Percentiles rank a stretch among this genome's conserved stretches.
Conservation (phyloP, 1,139 yeast genomes). For the Debaryomycetaceae sp. region DNA sequence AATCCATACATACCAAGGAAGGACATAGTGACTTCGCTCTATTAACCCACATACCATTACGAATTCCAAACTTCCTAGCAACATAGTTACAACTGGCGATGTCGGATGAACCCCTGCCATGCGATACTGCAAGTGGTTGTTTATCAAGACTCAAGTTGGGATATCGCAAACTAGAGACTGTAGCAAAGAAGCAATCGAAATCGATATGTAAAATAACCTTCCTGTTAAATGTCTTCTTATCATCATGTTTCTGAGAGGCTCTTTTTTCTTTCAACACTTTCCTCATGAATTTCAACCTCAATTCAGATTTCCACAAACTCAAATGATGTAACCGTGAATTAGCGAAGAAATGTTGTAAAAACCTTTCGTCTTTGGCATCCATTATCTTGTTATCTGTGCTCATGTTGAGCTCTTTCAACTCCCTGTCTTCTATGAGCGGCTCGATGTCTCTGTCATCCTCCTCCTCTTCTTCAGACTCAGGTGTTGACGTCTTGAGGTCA, state of each 20-base stretch:
- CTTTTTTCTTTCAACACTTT: conserved; percentile 24
- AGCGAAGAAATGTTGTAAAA: conserved; percentile 66
- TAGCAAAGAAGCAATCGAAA: conserved; percentile 91
- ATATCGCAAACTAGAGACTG: conserved; percentile 65
- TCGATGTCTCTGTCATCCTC: conserved; percentile 2
- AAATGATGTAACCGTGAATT: conserved; percentile 85
- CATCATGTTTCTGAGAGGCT: conserved; percentile 1
- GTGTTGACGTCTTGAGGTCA: conserved; percentile 5
- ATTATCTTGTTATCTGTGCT: conserved; percentile 12
- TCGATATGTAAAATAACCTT: conserved; percentile 71
- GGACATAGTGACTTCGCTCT: conserved; percentile 67
- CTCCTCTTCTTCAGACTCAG: conserved; percentile 2
- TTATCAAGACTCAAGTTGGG: conserved; percentile 54
- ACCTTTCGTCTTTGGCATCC: conserved; percentile 78
- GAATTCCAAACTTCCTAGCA: conserved; percentile 71
- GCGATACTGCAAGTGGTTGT: conserved; percentile 80
- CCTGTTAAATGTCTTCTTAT: conserved; percentile 1
- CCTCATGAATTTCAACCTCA: conserved; percentile 57
- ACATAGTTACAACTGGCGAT: conserved; percentile 91
- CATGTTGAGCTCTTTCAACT: neutral
- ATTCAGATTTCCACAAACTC: conserved; percentile 80
- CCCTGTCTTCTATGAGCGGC: neutral
- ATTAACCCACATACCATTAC: conserved; percentile 87
- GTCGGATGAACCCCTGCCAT: conserved; percentile 70
- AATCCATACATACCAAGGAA: conserved; percentile 54